Evolutionary conservation across 306 rosid genomes (phyloP), one percentile per base, ranked within the genome.

Genomic region (Rubus idaeus): DNA sequence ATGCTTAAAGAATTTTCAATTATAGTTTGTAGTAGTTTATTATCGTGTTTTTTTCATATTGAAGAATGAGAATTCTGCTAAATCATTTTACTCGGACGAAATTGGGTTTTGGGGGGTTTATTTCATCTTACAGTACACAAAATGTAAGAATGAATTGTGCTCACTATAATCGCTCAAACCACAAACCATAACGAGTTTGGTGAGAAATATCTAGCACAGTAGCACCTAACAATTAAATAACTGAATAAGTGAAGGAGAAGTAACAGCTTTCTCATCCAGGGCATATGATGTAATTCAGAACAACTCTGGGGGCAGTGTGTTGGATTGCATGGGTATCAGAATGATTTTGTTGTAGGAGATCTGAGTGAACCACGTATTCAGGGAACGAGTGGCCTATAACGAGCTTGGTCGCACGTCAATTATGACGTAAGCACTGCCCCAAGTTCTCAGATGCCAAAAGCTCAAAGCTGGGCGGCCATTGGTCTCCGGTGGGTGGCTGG

Each of bases 311-410:
- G 74, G 8, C 60, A 17, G 42, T 82, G 72, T 18, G 23, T 49
- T 30, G 35, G 1, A 30, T 30, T 30, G 35, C 35, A 45, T 45
- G 10, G 9, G 49, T 6, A 16, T 49, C 4, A 51, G 6, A 30
- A 13, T 6, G 58, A 47, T 49, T 3, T 3, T 8, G 49, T 71
- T 79, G n/a, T n/a, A n/a, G 66, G 77, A 63, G 49, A 72, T 30
- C 30, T 40, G 2, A 61, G 20, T 1, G 17, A 26, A 40, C 62
- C 82, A 78, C 77, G 82, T 10, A 1, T 13, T 23, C 58, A 3
- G 50, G 8, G 50, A 73, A 73, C 20, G 78, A 79, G 68, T 64
- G 82, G 78, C 37, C 23, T 41, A 18, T 44, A 50, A 57, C 6
- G 21, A 5, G 61, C 21, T n/a, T 3, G 7, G 4, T 73, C 6